Evolutionary conservation across 2,329 filamentous ascomycete genomes (phyloP).

Genomic region (Pseudocercospora musae): DNA sequence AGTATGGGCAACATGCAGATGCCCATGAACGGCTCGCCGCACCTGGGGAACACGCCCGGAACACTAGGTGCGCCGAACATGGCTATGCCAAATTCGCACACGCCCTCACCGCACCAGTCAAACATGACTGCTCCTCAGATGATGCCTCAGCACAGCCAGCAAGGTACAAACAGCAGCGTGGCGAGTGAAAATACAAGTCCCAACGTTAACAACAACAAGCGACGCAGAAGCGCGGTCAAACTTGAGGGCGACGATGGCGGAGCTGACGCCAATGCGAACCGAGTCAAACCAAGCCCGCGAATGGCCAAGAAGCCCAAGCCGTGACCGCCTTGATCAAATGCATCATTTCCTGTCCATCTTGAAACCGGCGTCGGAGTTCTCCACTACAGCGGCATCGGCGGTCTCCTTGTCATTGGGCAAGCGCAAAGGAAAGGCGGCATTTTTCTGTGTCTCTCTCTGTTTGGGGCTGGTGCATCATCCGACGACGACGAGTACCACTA

Average conservation of each 20-base stretch:
- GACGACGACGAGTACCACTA: neutral
- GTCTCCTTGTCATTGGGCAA: neutral
- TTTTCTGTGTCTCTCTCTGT: neutral
- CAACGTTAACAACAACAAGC: slow-evolving; percentile 60
- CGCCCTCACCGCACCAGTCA: slow-evolving; percentile 45
- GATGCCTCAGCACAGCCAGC: slow-evolving; percentile 56
- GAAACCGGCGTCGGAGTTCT: slow-evolving; percentile 2
- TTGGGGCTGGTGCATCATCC: neutral
- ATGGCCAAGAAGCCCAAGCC: slow-evolving; percentile 39
- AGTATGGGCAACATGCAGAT: slow-evolving; percentile 54
- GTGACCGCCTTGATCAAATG: slow-evolving; percentile 5
- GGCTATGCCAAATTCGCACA: slow-evolving; percentile 36
- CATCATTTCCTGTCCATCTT: neutral
- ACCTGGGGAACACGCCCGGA: slow-evolving; percentile 38
- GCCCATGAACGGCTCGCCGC: slow-evolving; percentile 52
- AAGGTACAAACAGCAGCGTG: slow-evolving; percentile 53
- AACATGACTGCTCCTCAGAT: slow-evolving; percentile 50
- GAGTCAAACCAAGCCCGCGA: slow-evolving; percentile 52
- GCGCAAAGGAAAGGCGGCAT: neutral
- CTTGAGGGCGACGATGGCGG: slow-evolving; percentile 54
- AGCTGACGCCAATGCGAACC: slow-evolving; percentile 34
- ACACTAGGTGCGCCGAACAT: slow-evolving; percentile 23
- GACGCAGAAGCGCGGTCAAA: slow-evolving; percentile 59
- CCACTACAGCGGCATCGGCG: slow-evolving; percentile 4
- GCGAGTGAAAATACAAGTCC: slow-evolving; percentile 62